Conservation (phyloP, 2,329 filamentous ascomycete species). For the Cordyceps fumosorosea region DNA sequence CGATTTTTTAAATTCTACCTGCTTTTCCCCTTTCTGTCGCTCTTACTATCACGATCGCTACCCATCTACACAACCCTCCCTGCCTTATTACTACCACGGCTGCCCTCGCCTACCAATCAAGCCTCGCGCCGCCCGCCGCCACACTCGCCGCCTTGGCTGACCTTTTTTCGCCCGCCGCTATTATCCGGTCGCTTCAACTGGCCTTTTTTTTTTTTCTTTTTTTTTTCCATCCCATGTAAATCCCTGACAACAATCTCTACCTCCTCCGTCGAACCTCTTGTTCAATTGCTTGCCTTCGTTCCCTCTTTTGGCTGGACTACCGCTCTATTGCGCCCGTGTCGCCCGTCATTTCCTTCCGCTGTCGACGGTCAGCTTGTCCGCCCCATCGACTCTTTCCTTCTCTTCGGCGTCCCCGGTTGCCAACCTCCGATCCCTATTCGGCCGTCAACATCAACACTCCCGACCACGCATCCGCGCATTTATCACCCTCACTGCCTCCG, state of each 20-base stretch:
- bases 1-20: neutral
- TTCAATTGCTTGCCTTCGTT: neutral
- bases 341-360: neutral
- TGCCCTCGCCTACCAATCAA: conserved; percentile 1
- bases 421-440: neutral
- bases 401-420: conserved; percentile 2
- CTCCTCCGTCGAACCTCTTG: neutral
- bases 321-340: neutral
- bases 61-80: too few species aligned
- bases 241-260: neutral
- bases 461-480: neutral
- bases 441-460: neutral
- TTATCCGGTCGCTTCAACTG: neutral
- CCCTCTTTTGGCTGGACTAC: neutral
- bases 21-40: neutral
- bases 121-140: conserved; percentile 7
- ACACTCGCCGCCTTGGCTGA: conserved; percentile 8
- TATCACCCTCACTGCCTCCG: neutral
- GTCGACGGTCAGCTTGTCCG: neutral
- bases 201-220: neutral
- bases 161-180: conserved; percentile 1
- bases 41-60: neutral
- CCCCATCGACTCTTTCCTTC: neutral
- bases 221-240: neutral
- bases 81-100: neutral